Conservation (phyloP, 73 alveolate genomes). For the Urostyla sp. region DNA sequence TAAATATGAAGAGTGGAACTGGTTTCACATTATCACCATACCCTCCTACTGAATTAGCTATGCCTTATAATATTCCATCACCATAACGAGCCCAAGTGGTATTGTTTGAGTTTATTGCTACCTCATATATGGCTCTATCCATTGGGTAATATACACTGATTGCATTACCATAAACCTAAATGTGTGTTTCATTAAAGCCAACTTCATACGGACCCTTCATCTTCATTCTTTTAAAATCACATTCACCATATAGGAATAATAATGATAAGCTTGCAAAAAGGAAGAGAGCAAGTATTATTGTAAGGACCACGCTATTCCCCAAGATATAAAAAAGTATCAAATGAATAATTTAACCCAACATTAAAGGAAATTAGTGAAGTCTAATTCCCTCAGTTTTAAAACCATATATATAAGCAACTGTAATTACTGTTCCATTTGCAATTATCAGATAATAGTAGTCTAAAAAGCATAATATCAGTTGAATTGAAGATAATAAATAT, state of each 20-base stretch:
- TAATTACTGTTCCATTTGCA: no score
- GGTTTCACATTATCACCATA: slow-evolving; percentile 47
- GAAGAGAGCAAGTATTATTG: neutral
- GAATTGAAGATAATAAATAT: no score
- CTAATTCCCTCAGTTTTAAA: neutral
- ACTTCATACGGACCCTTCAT: slow-evolving; percentile 21
- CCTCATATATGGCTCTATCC: neutral
- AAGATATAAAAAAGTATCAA: neutral
- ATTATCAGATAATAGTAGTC: no score
- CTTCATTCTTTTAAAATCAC: neutral
- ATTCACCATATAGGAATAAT: slow-evolving; percentile 19
- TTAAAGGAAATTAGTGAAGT: slow-evolving; percentile 8
- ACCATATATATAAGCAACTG: no score
- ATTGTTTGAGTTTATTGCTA: neutral
- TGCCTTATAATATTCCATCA: slow-evolving; percentile 12
- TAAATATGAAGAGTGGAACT: neutral
- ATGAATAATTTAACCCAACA: slow-evolving; percentile 5
- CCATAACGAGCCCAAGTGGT: slow-evolving; percentile 28
- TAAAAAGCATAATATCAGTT: no score
- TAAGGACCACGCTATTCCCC: neutral
- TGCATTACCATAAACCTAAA: neutral
- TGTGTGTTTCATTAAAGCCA: neutral
- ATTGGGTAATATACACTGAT: slow-evolving; percentile 27
- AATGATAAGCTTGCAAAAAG: neutral
- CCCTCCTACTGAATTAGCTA: slow-evolving; percentile 14